Evolutionary conservation across 306 rosid genomes (phyloP).

Genomic region (Begonia fuchsioides): DNA sequence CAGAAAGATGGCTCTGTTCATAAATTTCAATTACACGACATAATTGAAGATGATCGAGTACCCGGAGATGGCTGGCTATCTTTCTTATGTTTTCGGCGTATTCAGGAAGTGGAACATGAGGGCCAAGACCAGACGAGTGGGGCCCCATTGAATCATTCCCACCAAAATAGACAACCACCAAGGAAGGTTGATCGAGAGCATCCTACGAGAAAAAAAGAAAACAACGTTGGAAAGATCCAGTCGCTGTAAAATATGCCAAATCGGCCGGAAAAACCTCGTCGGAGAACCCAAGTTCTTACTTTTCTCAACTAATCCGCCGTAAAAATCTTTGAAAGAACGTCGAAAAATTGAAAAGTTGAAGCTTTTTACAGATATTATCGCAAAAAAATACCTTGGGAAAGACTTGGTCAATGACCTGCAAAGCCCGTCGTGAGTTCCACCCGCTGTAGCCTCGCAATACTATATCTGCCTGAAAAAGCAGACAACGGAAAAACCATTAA

Average conservation of each 20-base stretch:
- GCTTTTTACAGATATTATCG: too few species aligned
- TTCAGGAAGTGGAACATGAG: conserved; percentile 85
- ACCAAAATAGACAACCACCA: conserved; percentile 82
- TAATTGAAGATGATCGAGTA: conserved; percentile 5
- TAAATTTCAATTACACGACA: too few species aligned
- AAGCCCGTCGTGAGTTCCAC: conserved; percentile 87
- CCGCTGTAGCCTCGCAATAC: conserved; percentile 73
- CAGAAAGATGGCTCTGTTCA: too few species aligned
- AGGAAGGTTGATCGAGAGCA: conserved; percentile 64
- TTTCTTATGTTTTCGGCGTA: conserved; percentile 59
- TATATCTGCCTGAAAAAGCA: conserved; percentile 60
- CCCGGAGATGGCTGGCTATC: conserved; percentile 67
- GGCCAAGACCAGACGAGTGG: conserved; percentile 79
- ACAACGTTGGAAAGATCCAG: too few species aligned
- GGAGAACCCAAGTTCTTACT: too few species aligned
- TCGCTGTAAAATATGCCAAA: too few species aligned
- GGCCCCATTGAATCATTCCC: conserved; percentile 95
- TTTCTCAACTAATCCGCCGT: too few species aligned
- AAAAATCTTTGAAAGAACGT: too few species aligned
- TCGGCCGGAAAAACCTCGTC: too few species aligned
- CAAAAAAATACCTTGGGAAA: conserved; percentile 74
- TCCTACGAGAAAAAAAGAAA: conserved; percentile 23
- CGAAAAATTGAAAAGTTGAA: too few species aligned
- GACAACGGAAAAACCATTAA: neutral
- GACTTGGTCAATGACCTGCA: conserved; percentile 53